These are phyloP conservation scores for Chrysochromulina tobinii DNA, from an alignment of 78 protist genomes.

Conservation along the genomic window DNA sequence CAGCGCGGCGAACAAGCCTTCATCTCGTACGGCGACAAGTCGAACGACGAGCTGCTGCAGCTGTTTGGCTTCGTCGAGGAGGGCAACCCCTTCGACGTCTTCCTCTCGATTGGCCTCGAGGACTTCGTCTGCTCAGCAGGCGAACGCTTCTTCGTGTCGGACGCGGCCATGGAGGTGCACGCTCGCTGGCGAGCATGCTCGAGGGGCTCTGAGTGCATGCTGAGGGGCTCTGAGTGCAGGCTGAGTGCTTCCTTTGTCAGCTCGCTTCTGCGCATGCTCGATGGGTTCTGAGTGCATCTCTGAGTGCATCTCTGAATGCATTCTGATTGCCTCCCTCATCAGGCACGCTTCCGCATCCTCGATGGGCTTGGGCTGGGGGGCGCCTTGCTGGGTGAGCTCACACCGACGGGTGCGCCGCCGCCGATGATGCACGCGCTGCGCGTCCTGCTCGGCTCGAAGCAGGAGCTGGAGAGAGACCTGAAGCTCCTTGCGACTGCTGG, in stretches of 20 bases:
- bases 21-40: neutral
- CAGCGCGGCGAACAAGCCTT: neutral
- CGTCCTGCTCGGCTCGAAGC: neutral
- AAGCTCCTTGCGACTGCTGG: neutral
- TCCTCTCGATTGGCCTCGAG: neutral
- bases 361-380: neutral
- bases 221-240: neutral
- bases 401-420: neutral
- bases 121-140: neutral
- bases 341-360: neutral
- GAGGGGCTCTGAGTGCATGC: no score
- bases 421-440: neutral
- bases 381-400: neutral
- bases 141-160: neutral
- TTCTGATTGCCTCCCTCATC: no score
- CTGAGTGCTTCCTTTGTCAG: no score
- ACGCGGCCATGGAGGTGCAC: neutral
- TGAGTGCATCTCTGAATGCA: no score
- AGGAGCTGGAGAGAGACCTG: neutral
- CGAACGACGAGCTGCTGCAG: conserved; percentile 27
- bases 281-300: no score
- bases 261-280: no score
- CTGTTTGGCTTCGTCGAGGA: conserved; percentile 17
- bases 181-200: no score
- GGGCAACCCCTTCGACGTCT: neutral